phyloP scores from a whole-genome alignment of 164 flowering plant genomes.

The Annona squamosa region DNA sequence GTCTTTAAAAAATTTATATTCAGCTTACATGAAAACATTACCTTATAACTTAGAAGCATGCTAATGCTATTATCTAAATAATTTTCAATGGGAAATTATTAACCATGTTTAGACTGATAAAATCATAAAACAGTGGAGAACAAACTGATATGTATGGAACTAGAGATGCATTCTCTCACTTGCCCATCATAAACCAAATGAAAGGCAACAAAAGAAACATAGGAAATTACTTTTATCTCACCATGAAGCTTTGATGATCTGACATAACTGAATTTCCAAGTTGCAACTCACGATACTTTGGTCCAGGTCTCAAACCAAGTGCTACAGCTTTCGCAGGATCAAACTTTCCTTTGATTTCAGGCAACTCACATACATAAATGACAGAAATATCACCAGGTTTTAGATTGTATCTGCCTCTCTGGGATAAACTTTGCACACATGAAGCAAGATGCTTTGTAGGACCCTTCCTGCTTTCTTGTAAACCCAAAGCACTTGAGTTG shows the following conservation, averaged over 20 bases:
- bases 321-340: slow-evolving; percentile 74
- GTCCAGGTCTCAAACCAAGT: slow-evolving; percentile 83
- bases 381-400: slow-evolving; percentile 87
- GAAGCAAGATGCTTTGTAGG: slow-evolving; percentile 5
- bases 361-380: slow-evolving; percentile 78
- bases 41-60: too few relatives aligned
- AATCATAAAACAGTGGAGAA: too few relatives aligned
- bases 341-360: slow-evolving; percentile 89
- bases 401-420: slow-evolving; percentile 6
- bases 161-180: background rate
- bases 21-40: too few relatives aligned
- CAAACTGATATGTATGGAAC: background rate
- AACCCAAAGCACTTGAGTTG: background rate
- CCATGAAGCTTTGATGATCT: slow-evolving; percentile 64
- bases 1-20: too few relatives aligned
- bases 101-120: too few relatives aligned
- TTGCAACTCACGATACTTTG: slow-evolving; percentile 78
- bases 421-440: slow-evolving; percentile 8
- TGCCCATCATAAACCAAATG: background rate
- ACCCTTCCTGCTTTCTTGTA: slow-evolving; percentile 7
- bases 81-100: too few relatives aligned
- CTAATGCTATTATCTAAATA: too few relatives aligned
- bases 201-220: background rate
- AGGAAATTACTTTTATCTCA: slow-evolving; percentile 20
- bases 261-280: slow-evolving; percentile 81